Base-by-base conservation (phyloP, 495 filamentous ascomycete genomes). In the Daldinia bambusicola region DNA sequence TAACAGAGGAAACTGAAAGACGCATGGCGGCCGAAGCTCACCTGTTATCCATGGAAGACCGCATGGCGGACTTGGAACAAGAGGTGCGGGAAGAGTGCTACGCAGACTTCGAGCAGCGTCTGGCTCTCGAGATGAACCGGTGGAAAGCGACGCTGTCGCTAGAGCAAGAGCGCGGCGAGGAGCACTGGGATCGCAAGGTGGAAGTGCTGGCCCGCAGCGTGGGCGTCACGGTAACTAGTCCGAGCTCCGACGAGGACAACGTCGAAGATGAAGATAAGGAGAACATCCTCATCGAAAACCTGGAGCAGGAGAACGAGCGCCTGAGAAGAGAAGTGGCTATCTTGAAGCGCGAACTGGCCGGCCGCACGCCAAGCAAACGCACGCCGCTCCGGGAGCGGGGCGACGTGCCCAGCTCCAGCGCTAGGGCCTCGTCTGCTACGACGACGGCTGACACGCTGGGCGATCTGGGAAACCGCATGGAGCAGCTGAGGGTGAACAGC, bases 11-110 rank as follows among this genome's bases (percentile, higher is more conserved):
- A 64, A 84, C 87, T 8, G 76, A 85, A 26, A 84, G 84, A 7
- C 82, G 88, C 4, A 82, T 89, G 55, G 82, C 86, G 18, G 85
- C 88, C 6, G 89, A 91, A 74, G 83, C 89, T 0, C 84, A 87
- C 57, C 78, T 89, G 18, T 76, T 87, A 30, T 75, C 76, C n/a
- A 85, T 88, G 66, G 90, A 93, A 72, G 91, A 93, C 41, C 85
- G 86, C 57, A 85, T 89, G 52, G 76, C 89, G 13, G 88, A 90
- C 53, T 84, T 97, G 7, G 95, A 99, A 75, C 88, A 90, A 76
- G 90, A 91, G 12, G 87, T 98, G 40, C 89, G 95, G n/a, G 95
- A 97, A 75, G 94, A 97, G 70, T 92, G 93, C 68, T 93, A 88
- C 75, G 81, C 80, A 2, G 95, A 98, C 77, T 95, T 97, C 84